Conservation (phyloP, 2,329 filamentous ascomycete genomes). For the Diaporthe sp. region DNA sequence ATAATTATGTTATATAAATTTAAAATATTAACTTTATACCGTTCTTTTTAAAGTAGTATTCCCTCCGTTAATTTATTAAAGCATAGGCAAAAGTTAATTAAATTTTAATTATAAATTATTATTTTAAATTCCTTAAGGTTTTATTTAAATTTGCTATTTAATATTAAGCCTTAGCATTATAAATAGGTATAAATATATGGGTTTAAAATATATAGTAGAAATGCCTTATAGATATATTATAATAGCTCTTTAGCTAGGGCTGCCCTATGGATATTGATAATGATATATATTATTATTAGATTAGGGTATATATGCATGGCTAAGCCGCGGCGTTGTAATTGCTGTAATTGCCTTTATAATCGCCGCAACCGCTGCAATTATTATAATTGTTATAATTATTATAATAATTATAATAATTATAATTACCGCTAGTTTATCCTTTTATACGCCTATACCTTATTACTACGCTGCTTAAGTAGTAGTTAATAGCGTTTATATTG, state of each 20-base stretch:
- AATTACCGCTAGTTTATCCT: background rate
- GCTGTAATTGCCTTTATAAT: no score
- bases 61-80: background rate
- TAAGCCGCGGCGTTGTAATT: background rate
- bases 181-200: background rate
- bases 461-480: background rate
- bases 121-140: no score
- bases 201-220: background rate
- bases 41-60: background rate
- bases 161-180: background rate
- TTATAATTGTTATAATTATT: rapidly evolving
- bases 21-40: background rate
- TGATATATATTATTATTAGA: background rate
- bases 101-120: background rate
- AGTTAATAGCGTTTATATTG: background rate
- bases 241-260: background rate
- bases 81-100: background rate
- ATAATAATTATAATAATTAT: background rate
- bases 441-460: no score
- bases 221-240: background rate
- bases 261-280: background rate
- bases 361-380: no score
- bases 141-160: background rate
- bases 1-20: background rate
- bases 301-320: background rate